A percentile compares a stretch with the other conserved stretches of the same genome.
Evolutionary conservation across 306 rosid species (phyloP).

Genomic region (Pyrus bretschneideri): DNA sequence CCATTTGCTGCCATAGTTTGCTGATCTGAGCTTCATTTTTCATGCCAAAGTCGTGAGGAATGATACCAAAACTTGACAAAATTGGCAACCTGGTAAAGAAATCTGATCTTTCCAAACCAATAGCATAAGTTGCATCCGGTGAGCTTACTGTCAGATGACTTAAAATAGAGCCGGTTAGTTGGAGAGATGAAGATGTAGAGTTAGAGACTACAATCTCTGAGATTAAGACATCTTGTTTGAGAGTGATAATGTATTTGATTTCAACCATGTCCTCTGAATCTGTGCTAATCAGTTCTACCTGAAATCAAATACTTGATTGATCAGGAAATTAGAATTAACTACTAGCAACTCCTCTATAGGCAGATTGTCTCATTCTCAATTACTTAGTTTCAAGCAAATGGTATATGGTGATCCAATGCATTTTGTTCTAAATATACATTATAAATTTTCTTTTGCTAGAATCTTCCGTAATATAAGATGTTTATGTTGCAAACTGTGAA

Average conservation of each 20-base stretch:
- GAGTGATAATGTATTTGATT: slow-evolving; percentile 55
- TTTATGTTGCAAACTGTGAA: too few species aligned
- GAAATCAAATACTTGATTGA: background rate
- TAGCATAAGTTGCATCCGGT: slow-evolving; percentile 78
- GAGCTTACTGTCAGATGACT: slow-evolving; percentile 80
- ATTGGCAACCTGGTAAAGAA: slow-evolving; percentile 44
- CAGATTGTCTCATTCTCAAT: background rate
- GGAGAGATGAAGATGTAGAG: slow-evolving; percentile 40
- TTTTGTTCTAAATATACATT: background rate
- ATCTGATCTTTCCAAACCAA: slow-evolving; percentile 67
- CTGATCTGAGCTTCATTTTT: slow-evolving; percentile 20
- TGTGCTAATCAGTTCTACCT: slow-evolving; percentile 59
- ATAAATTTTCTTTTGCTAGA: too few species aligned
- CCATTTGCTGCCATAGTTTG: slow-evolving; percentile 31
- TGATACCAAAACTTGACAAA: slow-evolving; percentile 36
- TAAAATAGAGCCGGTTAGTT: slow-evolving; percentile 50
- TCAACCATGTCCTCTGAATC: slow-evolving; percentile 36
- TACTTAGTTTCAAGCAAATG: background rate
- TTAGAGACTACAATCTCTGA: slow-evolving; percentile 56
- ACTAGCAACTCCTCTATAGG: too few species aligned
- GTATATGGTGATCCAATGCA: background rate
- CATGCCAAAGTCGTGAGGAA: slow-evolving; percentile 43
- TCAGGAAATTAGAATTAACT: too few species aligned
- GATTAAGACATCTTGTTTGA: slow-evolving; percentile 44
- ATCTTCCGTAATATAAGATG: too few species aligned